A percentile compares a stretch with the other conserved stretches of the same genome.
Conservation (phyloP, 1,284 basidiomycete genomes). For the Ganoderma resinaceum region DNA sequence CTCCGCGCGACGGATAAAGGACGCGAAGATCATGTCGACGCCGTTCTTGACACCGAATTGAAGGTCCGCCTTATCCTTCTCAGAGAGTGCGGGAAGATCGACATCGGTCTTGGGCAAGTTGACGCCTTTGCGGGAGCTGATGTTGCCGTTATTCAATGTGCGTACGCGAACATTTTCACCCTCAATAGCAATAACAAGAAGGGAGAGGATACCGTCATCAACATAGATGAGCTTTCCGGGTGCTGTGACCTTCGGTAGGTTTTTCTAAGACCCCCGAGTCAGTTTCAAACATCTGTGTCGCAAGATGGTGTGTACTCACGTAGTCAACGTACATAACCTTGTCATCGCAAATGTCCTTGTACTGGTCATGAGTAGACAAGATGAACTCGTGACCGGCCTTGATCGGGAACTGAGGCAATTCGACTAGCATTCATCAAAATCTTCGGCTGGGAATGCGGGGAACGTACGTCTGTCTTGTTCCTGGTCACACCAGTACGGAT, state of each 20-base stretch:
- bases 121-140: conserved; percentile 98
- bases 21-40: conserved; percentile 99
- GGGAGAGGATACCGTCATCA: conserved; percentile 96
- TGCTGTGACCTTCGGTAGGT: conserved; percentile 94
- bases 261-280: conserved; percentile 57
- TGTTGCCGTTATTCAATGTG: conserved; percentile 90
- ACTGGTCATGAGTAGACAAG: conserved; percentile 86
- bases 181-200: conserved; percentile 90
- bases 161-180: conserved; percentile 86
- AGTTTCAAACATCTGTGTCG: not conserved
- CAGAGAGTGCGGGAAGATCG: conserved; percentile 96
- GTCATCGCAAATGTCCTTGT: conserved; percentile 82
- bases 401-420: conserved; percentile 71
- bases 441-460: not conserved
- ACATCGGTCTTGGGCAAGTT: conserved; percentile 99
- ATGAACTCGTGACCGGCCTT: conserved; percentile 94
- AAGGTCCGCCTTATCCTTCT: conserved; percentile 97
- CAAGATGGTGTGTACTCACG: conserved; percentile 53
- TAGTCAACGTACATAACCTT: conserved; percentile 93
- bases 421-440: not conserved
- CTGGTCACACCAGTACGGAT: conserved; percentile 97
- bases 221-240: conserved; percentile 97
- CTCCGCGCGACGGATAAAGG: conserved; percentile 93
- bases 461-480: conserved; percentile 84
- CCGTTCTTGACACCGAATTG: conserved; percentile 96